Evolutionary conservation across 1,284 basidiomycete species (phyloP), one percentile per base, ranked within the genome.

Genomic region (Ganoderma leucocontextum): DNA sequence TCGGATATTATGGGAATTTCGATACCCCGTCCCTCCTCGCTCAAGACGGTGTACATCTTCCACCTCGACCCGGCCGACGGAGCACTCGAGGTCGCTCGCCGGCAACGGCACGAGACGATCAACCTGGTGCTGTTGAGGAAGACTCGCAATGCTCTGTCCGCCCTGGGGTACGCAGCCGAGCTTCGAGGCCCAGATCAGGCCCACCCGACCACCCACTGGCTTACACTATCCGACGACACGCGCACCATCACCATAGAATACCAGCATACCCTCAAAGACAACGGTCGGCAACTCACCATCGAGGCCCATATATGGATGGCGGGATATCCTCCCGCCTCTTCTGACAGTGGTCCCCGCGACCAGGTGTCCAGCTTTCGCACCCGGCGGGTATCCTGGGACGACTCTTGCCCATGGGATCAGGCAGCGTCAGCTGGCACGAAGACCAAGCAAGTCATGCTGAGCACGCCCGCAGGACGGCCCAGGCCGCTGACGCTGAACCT

Each of bases 21-120:
- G 33, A 35, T 8, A n/a, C 52, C 29, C 35, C 55, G 2, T n/a
- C 55, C 33, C 35, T 58, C 9, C 36, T 58, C 19, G 55, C 55
- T 38, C 55, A 58, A n/a, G 55, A 58, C 35, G 35, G 36, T 58
- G 10, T 58, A 36, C 15, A 58, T 58, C 17, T 58, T 19, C 36
- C 55, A 58, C 10, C 55, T 19, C 10, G 33, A 36, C 33, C 35
- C 15, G 1, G 55, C 4, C 1, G 36, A 36, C 7, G 29, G 15
- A 10, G n/a, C 33, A 38, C 35, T 38, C 10, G 55, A 38, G 36
- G 36, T n/a, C 8, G 35, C 35, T 10, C 35, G 55, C 19, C 36
- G 36, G 6, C 35, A 38, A 35, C 55, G 36, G 17, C 36, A 38
- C 36, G 35, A 58, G 35, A 22, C 33, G 35, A 22, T 58, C 55